Percentiles rank a stretch among this genome's conserved stretches.
phyloP scores from a whole-genome alignment of 805 yeast species.

The Myxozyma sirexii region DNA sequence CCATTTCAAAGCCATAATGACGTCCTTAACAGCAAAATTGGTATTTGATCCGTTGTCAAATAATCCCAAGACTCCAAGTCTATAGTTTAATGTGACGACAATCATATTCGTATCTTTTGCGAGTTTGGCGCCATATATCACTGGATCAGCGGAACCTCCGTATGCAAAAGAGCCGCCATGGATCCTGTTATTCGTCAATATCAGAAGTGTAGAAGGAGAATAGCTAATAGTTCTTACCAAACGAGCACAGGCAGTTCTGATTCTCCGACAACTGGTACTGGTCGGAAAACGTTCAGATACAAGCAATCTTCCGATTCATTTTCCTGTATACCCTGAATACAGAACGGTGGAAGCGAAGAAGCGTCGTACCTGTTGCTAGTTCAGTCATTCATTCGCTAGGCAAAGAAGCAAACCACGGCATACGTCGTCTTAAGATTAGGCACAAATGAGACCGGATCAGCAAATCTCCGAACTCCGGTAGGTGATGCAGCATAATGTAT shows the following conservation, averaged over 20 bases:
- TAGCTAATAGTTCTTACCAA: slow-evolving; percentile 9
- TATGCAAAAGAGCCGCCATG: slow-evolving; percentile 45
- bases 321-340: slow-evolving; percentile 17
- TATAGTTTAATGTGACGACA: slow-evolving; percentile 35
- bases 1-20: slow-evolving; percentile 42
- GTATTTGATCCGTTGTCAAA: slow-evolving; percentile 30
- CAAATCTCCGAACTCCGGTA: slow-evolving; percentile 21
- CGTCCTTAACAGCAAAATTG: slow-evolving; percentile 31
- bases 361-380: slow-evolving; percentile 18
- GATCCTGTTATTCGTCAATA: slow-evolving; percentile 44
- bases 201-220: neutral
- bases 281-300: slow-evolving; percentile 30
- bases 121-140: slow-evolving; percentile 37
- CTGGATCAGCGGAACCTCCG: slow-evolving; percentile 40
- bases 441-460: slow-evolving; percentile 21
- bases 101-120: slow-evolving; percentile 34
- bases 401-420: neutral
- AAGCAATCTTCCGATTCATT: slow-evolving; percentile 33
- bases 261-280: slow-evolving; percentile 1
- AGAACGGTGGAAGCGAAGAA: slow-evolving; percentile 29
- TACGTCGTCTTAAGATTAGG: slow-evolving; percentile 12
- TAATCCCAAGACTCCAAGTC: slow-evolving; percentile 34
- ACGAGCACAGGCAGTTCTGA: slow-evolving; percentile 19
- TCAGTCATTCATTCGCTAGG: neutral
- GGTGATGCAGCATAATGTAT: slow-evolving; percentile 33